Percentiles rank a stretch among this genome's conserved stretches.
phyloP scores from a whole-genome alignment of 2,329 filamentous ascomycete genomes.

The Hypoxylon sp. region DNA sequence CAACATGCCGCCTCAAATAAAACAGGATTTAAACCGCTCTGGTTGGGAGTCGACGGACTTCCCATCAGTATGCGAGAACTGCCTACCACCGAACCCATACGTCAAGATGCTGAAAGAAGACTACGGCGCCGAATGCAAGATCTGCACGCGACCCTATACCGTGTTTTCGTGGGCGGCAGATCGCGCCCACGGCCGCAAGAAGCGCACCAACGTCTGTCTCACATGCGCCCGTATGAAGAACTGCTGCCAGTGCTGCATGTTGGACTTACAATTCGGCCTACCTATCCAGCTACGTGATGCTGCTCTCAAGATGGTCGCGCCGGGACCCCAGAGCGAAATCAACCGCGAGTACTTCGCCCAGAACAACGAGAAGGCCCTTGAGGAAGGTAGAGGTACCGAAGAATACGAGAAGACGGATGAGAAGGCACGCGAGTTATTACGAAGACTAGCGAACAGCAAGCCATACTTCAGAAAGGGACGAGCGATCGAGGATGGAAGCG shows the following conservation, averaged over 20 bases:
- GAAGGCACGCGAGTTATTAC: constrained; percentile 90
- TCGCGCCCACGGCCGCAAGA: constrained; percentile 87
- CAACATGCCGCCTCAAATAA: constrained; percentile 89
- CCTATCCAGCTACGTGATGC: constrained; percentile 96
- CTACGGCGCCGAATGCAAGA: constrained; percentile 87
- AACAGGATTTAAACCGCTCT: constrained; percentile 93
- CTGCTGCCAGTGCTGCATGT: constrained; percentile 99
- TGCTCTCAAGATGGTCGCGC: constrained; percentile 96
- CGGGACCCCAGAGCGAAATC: constrained; percentile 90
- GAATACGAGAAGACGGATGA: constrained; percentile 98
- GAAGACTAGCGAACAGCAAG: constrained; percentile 89
- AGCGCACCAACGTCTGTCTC: constrained; percentile 94
- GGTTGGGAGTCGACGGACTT: constrained; percentile 97
- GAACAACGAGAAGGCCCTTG: constrained; percentile 95
- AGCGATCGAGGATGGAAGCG: constrained; percentile 73
- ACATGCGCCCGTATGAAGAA: constrained; percentile 98
- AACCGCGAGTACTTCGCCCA: constrained; percentile 98
- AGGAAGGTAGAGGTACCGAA: constrained; percentile 88
- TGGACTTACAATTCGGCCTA: constrained; percentile 94
- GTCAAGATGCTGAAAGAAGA: constrained; percentile 99
- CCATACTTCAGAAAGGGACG: constrained; percentile 95
- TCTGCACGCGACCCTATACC: constrained; percentile 95
- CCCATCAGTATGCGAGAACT: constrained; percentile 91
- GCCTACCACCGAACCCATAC: constrained; percentile 95
- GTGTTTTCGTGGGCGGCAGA: constrained; percentile 96